Conservation (phyloP, 208 protist species). For the Pavlovales sp. region DNA sequence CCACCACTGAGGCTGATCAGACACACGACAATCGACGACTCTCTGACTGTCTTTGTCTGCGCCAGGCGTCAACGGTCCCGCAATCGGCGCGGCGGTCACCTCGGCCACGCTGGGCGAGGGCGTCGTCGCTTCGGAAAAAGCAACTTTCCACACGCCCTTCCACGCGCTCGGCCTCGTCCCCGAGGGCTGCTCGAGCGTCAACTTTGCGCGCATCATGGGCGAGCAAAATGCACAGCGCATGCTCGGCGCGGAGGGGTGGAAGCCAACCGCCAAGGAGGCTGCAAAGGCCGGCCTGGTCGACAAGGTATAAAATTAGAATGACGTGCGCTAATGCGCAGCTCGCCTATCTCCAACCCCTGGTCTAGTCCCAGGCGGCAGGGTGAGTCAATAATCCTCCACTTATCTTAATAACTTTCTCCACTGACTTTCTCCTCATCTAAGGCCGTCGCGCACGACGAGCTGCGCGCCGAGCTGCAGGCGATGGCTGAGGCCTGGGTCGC, state of each 20-base stretch:
- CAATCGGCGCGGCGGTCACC: conserved; percentile 56
- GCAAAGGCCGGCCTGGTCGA: conserved; percentile 45
- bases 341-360: too few species aligned
- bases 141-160: conserved; percentile 56
- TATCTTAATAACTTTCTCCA: too few species aligned
- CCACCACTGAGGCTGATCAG: too few species aligned
- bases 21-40: too few species aligned
- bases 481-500: conserved; percentile 38
- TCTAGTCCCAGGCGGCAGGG: too few species aligned
- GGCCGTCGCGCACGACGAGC: conserved; percentile 9
- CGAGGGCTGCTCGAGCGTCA: conserved; percentile 51
- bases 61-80: conserved; percentile 56
- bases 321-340: too few species aligned
- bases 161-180: conserved; percentile 31
- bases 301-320: too few species aligned
- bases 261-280: conserved; percentile 49
- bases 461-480: conserved; percentile 16
- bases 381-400: too few species aligned
- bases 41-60: too few species aligned
- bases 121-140: conserved; percentile 45
- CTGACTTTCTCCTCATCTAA: too few species aligned
- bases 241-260: conserved; percentile 52
- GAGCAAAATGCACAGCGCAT: conserved; percentile 44
- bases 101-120: conserved; percentile 52
- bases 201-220: conserved; percentile 50